Conservation (phyloP, 2,329 filamentous ascomycete genomes). For the Ceratocystis cubensis region DNA sequence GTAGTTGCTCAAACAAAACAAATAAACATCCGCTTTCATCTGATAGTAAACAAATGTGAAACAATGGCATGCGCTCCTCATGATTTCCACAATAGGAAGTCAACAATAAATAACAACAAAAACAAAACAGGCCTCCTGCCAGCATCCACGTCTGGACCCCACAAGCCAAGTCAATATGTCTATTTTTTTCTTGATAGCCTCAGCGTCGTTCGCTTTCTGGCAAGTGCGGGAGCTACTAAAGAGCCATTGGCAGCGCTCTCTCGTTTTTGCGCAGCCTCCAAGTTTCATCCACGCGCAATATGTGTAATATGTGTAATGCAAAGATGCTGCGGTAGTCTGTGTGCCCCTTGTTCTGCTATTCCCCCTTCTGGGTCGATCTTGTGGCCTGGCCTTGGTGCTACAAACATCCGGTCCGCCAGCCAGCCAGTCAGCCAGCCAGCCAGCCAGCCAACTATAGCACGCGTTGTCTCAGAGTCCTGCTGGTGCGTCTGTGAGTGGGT, state of each 20-base stretch:
- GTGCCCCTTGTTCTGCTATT: background rate
- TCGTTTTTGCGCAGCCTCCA: background rate
- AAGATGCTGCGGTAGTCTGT: conserved; percentile 2
- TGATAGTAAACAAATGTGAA: conserved; percentile 18
- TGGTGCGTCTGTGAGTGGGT: background rate
- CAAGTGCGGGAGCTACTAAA: background rate
- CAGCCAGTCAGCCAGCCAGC: no score
- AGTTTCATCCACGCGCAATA: background rate
- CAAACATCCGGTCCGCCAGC: background rate
- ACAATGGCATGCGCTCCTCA: background rate
- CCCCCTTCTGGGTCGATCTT: background rate
- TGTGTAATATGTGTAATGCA: background rate
- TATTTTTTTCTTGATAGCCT: background rate
- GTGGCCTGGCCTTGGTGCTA: background rate
- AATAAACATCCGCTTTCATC: conserved; percentile 20
- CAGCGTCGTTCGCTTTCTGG: background rate
- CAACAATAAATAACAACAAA: conserved; percentile 1
- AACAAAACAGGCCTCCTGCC: background rate
- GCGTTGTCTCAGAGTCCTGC: background rate
- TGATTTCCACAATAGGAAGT: background rate
- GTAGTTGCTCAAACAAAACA: conserved; percentile 14
- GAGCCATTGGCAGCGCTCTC: background rate
- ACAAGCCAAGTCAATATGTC: background rate
- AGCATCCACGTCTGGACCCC: background rate
- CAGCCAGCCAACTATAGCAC: background rate